These are phyloP conservation scores for Candida chilensis DNA, from an alignment of 805 yeast genomes.

Conservation along the genomic window DNA sequence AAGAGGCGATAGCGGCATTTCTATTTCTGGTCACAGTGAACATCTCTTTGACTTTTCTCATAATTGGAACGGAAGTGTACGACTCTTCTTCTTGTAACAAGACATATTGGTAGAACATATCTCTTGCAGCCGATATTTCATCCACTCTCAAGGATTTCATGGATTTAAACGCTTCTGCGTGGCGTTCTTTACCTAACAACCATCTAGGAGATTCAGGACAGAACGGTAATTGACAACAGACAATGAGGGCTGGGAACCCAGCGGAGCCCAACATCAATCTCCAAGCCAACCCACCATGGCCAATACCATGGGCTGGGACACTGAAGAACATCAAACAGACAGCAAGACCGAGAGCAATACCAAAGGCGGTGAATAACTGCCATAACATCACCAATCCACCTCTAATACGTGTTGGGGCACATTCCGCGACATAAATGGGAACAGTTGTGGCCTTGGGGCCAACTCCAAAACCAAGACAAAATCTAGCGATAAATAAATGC, in stretches of 20 bases:
- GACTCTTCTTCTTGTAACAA: conserved; percentile 29
- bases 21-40: conserved; percentile 33
- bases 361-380: conserved; percentile 39
- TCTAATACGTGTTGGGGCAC: conserved; percentile 23
- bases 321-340: conserved; percentile 29
- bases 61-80: conserved; percentile 19
- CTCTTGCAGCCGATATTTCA: conserved; percentile 32
- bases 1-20: conserved; percentile 34
- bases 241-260: conserved; percentile 30
- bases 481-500: conserved; percentile 31
- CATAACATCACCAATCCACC: conserved; percentile 37
- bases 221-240: conserved; percentile 29
- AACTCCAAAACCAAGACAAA: conserved; percentile 29
- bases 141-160: conserved; percentile 19
- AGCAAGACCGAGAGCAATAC: conserved; percentile 38
- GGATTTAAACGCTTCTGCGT: conserved; percentile 24
- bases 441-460: conserved; percentile 37
- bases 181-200: conserved; percentile 36
- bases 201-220: conserved; percentile 40
- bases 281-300: conserved; percentile 29
- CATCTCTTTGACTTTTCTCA: conserved; percentile 23
- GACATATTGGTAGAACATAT: conserved; percentile 33
- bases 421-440: conserved; percentile 32
- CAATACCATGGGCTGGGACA: conserved; percentile 21
- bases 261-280: conserved; percentile 35